Conservation (phyloP, 2,329 filamentous ascomycete genomes). For the Herpomyces periplanetae region DNA sequence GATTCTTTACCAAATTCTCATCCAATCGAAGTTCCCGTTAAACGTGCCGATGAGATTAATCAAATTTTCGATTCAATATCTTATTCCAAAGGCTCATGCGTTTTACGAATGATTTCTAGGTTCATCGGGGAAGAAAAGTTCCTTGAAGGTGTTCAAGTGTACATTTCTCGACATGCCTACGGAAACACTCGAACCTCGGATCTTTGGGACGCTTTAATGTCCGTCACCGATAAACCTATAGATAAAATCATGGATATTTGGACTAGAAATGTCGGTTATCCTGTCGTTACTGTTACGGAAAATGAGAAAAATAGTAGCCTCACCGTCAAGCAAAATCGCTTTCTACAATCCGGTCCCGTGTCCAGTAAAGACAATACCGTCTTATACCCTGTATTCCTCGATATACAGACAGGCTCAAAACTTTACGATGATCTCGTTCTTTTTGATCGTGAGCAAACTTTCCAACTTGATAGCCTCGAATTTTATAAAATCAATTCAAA, state of each 20-base stretch:
- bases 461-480: slow-evolving; percentile 35
- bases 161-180: slow-evolving; percentile 87
- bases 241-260: slow-evolving; percentile 70
- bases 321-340: slow-evolving; percentile 69
- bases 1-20: slow-evolving; percentile 80
- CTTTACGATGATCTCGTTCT: slow-evolving; percentile 37
- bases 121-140: slow-evolving; percentile 73
- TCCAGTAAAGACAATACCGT: slow-evolving; percentile 68
- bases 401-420: slow-evolving; percentile 43
- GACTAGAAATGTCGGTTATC: slow-evolving; percentile 86
- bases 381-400: slow-evolving; percentile 59
- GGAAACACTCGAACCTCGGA: slow-evolving; percentile 71
- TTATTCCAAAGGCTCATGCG: slow-evolving; percentile 81
- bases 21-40: slow-evolving; percentile 80
- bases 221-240: slow-evolving; percentile 65
- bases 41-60: slow-evolving; percentile 78
- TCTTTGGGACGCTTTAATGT: slow-evolving; percentile 50
- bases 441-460: slow-evolving; percentile 30
- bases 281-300: slow-evolving; percentile 57
- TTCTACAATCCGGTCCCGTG: slow-evolving; percentile 62
- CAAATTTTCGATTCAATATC: slow-evolving; percentile 96
- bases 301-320: slow-evolving; percentile 29
- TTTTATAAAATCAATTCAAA: slow-evolving; percentile 95
- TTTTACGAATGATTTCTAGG: slow-evolving; percentile 84
- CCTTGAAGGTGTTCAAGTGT: slow-evolving; percentile 56